Percentiles rank a stretch among this genome's conserved stretches.
Conservation (phyloP, 495 filamentous ascomycete species). For the Penicillium robsamsonii region DNA sequence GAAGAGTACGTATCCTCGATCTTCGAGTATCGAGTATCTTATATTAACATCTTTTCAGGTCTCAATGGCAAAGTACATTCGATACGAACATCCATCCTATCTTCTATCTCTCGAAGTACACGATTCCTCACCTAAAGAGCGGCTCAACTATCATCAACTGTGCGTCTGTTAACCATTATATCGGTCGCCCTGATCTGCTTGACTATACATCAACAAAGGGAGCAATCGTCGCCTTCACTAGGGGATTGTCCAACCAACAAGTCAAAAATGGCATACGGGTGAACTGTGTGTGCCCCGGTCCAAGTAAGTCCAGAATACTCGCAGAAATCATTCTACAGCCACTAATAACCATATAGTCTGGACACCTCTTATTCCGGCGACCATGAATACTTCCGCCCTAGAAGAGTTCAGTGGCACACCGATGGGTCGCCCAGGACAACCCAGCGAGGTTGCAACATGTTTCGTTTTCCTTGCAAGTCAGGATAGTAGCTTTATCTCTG, state of each 20-base stretch:
- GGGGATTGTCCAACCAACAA: slow-evolving; percentile 74
- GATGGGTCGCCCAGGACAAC: slow-evolving; percentile 77
- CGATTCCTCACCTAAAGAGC: slow-evolving; percentile 67
- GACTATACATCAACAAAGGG: slow-evolving; percentile 86
- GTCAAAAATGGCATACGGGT: slow-evolving; percentile 71
- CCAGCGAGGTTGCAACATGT: slow-evolving; percentile 75
- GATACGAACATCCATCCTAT: slow-evolving; percentile 71
- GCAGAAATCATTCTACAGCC: no score
- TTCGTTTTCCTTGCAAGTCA: slow-evolving; percentile 78
- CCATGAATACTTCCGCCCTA: slow-evolving; percentile 68
- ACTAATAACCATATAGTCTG: slow-evolving; percentile 49
- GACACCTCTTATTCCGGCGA: slow-evolving; percentile 79
- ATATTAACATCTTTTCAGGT: slow-evolving; percentile 34
- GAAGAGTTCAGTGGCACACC: slow-evolving; percentile 68
- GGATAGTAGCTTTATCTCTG: slow-evolving; percentile 66
- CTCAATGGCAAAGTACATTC: slow-evolving; percentile 75
- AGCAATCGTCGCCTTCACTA: slow-evolving; percentile 77
- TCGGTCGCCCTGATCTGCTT: slow-evolving; percentile 76
- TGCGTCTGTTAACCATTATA: slow-evolving; percentile 76
- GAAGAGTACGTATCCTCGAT: slow-evolving; percentile 54
- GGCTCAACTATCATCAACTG: slow-evolving; percentile 82
- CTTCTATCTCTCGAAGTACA: slow-evolving; percentile 76
- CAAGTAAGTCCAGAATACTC: slow-evolving; percentile 32
- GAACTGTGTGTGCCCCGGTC: slow-evolving; percentile 76
- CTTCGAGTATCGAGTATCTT: background rate